Base-by-base conservation (phyloP, 192 early-diverging fungal species). In the Umbelopsis vinacea region DNA sequence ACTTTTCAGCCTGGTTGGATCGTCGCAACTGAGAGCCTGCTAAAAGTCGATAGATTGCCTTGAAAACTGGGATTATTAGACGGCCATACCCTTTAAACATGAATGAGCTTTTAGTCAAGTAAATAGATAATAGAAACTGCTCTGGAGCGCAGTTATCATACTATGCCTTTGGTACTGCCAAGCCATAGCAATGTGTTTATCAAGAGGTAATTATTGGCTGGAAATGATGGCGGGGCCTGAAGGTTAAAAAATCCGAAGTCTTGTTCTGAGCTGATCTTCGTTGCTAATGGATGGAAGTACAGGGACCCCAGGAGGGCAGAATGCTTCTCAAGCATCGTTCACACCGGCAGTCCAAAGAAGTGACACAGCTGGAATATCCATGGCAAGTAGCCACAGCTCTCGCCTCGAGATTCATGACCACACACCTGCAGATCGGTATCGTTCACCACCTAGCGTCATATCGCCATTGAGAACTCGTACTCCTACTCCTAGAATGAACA, bases 401-500 rank as follows among this genome's bases (percentile, higher is more conserved):
- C 29, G 57, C 11, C 57, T 35, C 33, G 57, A 37, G 26, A 19
- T 38, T 19, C 17, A 37, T 19, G 57, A 63, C 19, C 14, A 37
- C 8, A 12, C 6, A 37, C 17, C 26, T 17, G 11, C 57, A 14
- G 57, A 33, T 63, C 57, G 57, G 2, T 8, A 33, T 33, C 33
- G 33, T 3, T 1, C 29, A 63, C 48, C 7, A 15, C 57, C 57
- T 38, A 26, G 15, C 26, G 14, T 63, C 19, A 37, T 38, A 3
- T n/a, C 33, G 14, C 57, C 57, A 63, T 63, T 63, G 33, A 17
- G 57, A 29, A 63, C 24, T 35, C 26, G 57, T 35, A 63, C 57
- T 6, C 57, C 57, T 35, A 63, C 57, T 6, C 57, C 57, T 0
- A 63, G n/a, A 63, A 17, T 63, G 14, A 63, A 63, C 19, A 63